A percentile compares a stretch with the other conserved stretches of the same genome.
phyloP scores from a whole-genome alignment of 2,329 filamentous ascomycete genomes.

The Dactylellina sp. region DNA sequence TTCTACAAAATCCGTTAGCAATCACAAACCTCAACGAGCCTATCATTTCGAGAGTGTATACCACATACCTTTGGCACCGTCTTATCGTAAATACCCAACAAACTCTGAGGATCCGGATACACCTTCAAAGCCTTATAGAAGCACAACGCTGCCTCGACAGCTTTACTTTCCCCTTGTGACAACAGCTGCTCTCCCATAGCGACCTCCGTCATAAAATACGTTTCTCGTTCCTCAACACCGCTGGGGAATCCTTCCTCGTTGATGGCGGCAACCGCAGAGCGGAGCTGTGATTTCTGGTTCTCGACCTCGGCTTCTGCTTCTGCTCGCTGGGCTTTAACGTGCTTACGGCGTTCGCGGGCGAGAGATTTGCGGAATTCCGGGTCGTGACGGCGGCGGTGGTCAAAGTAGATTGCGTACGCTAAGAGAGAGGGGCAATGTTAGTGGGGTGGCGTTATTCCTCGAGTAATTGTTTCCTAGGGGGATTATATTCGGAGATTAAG shows the following conservation, averaged over 20 bases:
- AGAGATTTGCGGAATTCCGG: constrained; percentile 75
- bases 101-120: constrained; percentile 90
- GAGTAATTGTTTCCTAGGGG: constrained; percentile 1
- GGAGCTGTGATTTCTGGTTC: constrained; percentile 79
- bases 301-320: constrained; percentile 74
- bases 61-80: constrained; percentile 90
- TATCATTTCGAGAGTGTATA: constrained; percentile 1
- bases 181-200: constrained; percentile 84
- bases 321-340: constrained; percentile 78
- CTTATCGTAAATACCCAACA: constrained; percentile 98
- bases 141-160: constrained; percentile 85
- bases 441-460: constrained; percentile 6
- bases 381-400: constrained; percentile 74
- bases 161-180: constrained; percentile 75
- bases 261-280: constrained; percentile 81
- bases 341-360: constrained; percentile 80
- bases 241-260: constrained; percentile 82
- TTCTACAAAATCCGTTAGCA: constrained; percentile 68
- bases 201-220: constrained; percentile 96
- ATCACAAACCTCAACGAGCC: too few relatives aligned
- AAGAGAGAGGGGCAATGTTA: neutral
- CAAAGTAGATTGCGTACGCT: constrained; percentile 75
- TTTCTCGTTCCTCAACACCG: constrained; percentile 91
- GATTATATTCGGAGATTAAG: neutral
- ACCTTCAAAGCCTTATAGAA: constrained; percentile 99